Conservation (phyloP, 441 rosid genomes). For the Jatropha multifida region DNA sequence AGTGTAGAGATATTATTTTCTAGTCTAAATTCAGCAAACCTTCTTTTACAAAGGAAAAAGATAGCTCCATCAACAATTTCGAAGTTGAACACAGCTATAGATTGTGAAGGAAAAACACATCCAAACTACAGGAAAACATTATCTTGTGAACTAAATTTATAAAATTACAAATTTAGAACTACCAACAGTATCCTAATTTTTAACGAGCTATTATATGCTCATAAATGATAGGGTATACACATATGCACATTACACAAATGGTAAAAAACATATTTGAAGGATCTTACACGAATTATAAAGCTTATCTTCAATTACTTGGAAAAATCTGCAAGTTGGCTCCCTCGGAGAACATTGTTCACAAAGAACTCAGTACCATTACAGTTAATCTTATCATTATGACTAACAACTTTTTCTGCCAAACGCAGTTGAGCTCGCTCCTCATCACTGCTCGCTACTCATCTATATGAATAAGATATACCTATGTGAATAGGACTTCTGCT, state of each 20-base stretch:
- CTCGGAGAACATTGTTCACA: background rate
- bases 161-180: background rate
- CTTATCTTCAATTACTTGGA: background rate
- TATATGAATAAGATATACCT: too few relatives aligned
- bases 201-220: too few relatives aligned
- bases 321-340: background rate
- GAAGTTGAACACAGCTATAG: background rate
- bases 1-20: conserved; percentile 9
- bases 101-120: background rate
- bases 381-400: background rate
- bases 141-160: background rate
- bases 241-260: background rate
- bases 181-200: background rate
- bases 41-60: background rate
- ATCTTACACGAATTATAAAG: background rate
- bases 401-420: background rate
- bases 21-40: conserved; percentile 7
- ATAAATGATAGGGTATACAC: too few relatives aligned
- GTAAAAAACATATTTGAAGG: background rate
- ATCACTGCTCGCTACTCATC: background rate
- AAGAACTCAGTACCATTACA: background rate
- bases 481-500: background rate
- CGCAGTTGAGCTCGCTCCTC: background rate
- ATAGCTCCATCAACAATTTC: background rate
- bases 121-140: background rate